phyloP scores from a whole-genome alignment of 2,329 filamentous ascomycete genomes.

The Cladosporium oxysporum region DNA sequence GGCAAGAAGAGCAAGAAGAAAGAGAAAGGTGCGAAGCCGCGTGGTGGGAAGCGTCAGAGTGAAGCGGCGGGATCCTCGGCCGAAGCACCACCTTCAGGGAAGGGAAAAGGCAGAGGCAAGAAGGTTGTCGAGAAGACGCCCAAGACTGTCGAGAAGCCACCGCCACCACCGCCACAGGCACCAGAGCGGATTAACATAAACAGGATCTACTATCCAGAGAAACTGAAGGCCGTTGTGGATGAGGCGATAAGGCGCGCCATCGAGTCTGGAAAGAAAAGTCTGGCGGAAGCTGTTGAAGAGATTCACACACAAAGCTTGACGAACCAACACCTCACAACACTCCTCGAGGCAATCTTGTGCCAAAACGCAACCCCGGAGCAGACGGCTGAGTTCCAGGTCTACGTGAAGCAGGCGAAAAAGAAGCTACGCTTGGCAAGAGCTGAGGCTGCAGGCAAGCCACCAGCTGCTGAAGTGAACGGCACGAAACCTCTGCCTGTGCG shows the following conservation, averaged over 20 bases:
- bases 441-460: constrained; percentile 25
- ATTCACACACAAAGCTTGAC: constrained; percentile 45
- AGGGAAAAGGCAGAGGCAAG: constrained; percentile 4
- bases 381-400: constrained; percentile 43
- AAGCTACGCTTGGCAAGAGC: constrained; percentile 28
- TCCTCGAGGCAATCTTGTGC: constrained; percentile 47
- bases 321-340: constrained; percentile 39
- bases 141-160: background rate
- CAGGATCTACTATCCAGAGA: constrained; percentile 27
- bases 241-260: constrained; percentile 45
- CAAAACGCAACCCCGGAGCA: constrained; percentile 44
- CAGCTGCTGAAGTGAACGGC: constrained; percentile 34
- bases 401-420: constrained; percentile 47
- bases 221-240: constrained; percentile 41
- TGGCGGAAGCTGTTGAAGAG: constrained; percentile 45
- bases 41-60: constrained; percentile 26
- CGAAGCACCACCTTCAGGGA: constrained; percentile 8
- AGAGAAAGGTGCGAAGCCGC: constrained; percentile 27
- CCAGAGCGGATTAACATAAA: constrained; percentile 1
- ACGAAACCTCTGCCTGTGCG: constrained; percentile 30
- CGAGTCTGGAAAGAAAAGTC: constrained; percentile 39
- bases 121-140: background rate
- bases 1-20: constrained; percentile 40
- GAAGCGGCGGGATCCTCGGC: constrained; percentile 16
- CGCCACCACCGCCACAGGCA: background rate